Percentiles rank a stretch among this genome's conserved stretches.
phyloP scores from a whole-genome alignment of 495 filamentous ascomycete genomes.

The Polyplosphaeria fusca region DNA sequence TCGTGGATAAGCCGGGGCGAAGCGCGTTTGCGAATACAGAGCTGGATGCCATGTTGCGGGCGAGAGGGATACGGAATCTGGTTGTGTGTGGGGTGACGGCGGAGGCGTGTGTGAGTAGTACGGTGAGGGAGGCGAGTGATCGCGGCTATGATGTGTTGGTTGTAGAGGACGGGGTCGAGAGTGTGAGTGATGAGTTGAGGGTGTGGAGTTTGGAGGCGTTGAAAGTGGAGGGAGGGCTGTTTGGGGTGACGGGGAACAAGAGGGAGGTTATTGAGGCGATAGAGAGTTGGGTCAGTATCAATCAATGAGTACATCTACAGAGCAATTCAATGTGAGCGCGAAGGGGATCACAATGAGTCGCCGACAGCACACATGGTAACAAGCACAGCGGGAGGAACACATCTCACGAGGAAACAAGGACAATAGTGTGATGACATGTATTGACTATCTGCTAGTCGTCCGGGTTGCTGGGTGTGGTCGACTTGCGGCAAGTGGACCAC shows the following conservation, averaged over 20 bases:
- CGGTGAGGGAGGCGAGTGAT: slow-evolving; percentile 69
- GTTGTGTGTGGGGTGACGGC: slow-evolving; percentile 66
- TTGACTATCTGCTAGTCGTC: slow-evolving; percentile 14
- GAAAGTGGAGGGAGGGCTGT: slow-evolving; percentile 59
- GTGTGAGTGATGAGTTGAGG: slow-evolving; percentile 50
- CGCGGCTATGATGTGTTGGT: slow-evolving; percentile 69
- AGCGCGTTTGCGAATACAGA: slow-evolving; percentile 67
- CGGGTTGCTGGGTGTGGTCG: too few relatives aligned
- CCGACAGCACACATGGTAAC: background rate
- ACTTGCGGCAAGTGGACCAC: background rate
- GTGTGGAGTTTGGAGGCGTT: slow-evolving; percentile 51
- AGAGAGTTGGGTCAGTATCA: slow-evolving; percentile 8
- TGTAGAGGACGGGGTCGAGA: slow-evolving; percentile 53
- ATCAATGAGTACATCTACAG: background rate
- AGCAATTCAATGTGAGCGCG: background rate
- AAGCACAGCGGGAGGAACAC: background rate
- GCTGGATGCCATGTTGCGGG: slow-evolving; percentile 58
- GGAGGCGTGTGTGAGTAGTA: slow-evolving; percentile 67
- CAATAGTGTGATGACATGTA: background rate
- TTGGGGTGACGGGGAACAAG: slow-evolving; percentile 50
- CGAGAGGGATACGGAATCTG: slow-evolving; percentile 64
- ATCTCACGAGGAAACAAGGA: background rate
- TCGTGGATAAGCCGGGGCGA: slow-evolving; percentile 67
- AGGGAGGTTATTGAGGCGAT: slow-evolving; percentile 52
- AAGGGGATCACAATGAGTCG: background rate